Percentiles rank a stretch among this genome's conserved stretches.
Conservation (phyloP, 2,329 filamentous ascomycete genomes). For the Alternaria rosae region DNA sequence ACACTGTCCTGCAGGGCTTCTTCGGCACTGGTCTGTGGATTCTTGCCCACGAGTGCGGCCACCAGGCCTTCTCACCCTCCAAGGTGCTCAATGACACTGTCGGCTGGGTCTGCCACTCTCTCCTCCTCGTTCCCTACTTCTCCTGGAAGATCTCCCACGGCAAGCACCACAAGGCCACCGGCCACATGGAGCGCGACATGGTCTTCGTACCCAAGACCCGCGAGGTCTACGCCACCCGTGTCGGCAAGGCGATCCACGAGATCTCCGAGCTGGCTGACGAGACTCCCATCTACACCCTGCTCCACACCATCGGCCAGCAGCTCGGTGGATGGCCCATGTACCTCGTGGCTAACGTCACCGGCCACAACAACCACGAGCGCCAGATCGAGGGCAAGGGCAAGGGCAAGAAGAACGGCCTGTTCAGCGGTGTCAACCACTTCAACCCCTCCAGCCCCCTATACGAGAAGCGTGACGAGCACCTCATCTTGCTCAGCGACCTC, state of each 20-base stretch:
- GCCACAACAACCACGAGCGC: conserved; percentile 91
- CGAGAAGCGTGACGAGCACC: conserved; percentile 86
- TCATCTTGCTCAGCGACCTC: conserved; percentile 86
- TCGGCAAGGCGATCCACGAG: conserved; percentile 80
- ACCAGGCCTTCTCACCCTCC: conserved; percentile 95
- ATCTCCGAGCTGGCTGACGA: conserved; percentile 91
- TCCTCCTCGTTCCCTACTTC: conserved; percentile 94
- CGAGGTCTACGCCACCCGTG: conserved; percentile 76
- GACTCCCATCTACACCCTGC: conserved; percentile 82
- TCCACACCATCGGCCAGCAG: conserved; percentile 82
- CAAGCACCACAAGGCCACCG: conserved; percentile 99
- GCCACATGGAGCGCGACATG: conserved; percentile 98
- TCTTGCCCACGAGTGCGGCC: conserved; percentile 95
- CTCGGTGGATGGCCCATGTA: conserved; percentile 93
- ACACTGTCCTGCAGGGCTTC: conserved; percentile 86
- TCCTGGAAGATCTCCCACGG: conserved; percentile 99
- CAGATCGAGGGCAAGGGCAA: conserved; percentile 92
- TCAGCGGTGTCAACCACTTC: conserved; percentile 93
- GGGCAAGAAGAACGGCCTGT: conserved; percentile 86
- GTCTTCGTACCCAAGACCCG: conserved; percentile 96
- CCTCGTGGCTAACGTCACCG: conserved; percentile 88
- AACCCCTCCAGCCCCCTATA: conserved; percentile 86
- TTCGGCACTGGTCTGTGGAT: conserved; percentile 97
- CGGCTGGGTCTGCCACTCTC: conserved; percentile 89
- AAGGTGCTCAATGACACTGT: conserved; percentile 89